Evolutionary conservation across 257 asterid species (phyloP), one percentile per base, ranked within the genome.

Genomic region (Solanum ahanhuiri): DNA sequence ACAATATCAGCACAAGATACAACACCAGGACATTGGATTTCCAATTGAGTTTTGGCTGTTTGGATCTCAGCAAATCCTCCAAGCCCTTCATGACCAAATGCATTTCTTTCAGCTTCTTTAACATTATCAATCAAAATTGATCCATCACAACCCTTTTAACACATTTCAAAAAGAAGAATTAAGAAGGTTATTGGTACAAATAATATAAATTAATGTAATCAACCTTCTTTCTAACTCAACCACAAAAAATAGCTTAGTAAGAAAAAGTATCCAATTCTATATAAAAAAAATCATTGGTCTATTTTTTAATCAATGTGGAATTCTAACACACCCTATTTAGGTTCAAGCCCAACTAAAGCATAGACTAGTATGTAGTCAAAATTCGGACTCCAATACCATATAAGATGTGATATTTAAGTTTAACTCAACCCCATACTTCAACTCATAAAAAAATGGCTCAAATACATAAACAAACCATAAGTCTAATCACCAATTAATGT

Each of bases 1-100:
- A 92, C 91, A 0, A 90, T 89, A 54, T 92, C 94, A 3, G 93
- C 90, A 79, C 94, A 92, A 3, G 93, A 92, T 12, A 92, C 94
- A 9, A 92, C 84, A 5, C 92, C 89, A 2, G 93, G 93, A 60
- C 94, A 92, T 28, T 85, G 43, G 12, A 31, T 45, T 71, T 92
- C 93, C 25, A 92, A 51, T 75, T 39, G 83, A 22, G 73, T 18
- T 37, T 91, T 92, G 18, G 91, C 91, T n/a, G 76, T 86, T 6
- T 71, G 8, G 10, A 89, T 86, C 45, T 82, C 75, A 0, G 58
- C 91, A 85, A 89, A 92, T 39, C 93, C 90, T 9, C 33, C 66
- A 7, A 92, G 81, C 0, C 93, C 93, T 86, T 87, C 88, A 85
- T 90, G 93, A 22, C 43, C 93, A 31, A 28, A 25, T 43, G 94